Conservation (phyloP, 2,329 filamentous ascomycete species). For the Epichloe gansuensis region DNA sequence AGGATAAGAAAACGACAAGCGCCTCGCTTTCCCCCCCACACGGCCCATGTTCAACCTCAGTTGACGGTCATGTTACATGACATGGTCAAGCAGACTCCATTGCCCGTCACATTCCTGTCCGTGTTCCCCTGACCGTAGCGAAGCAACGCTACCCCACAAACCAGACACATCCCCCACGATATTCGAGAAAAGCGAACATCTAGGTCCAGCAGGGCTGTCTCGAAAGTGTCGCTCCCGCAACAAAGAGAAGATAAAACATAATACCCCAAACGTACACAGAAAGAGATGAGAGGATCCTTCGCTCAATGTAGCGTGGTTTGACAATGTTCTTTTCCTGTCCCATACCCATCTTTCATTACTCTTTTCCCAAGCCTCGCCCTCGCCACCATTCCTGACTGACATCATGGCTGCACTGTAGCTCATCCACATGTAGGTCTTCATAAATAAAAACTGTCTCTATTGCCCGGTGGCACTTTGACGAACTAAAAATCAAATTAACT, state of each 20-base stretch:
- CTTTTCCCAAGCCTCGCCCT: neutral
- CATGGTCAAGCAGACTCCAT: neutral
- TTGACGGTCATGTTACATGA: neutral
- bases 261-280: constrained; percentile 1
- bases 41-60: neutral
- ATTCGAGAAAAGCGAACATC: constrained; percentile 4
- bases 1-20: neutral
- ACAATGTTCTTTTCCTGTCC: neutral
- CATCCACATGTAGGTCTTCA: neutral
- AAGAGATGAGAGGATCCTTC: neutral
- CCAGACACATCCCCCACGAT: neutral
- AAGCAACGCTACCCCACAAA: neutral
- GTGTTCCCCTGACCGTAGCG: neutral
- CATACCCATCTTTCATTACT: neutral
- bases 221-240: neutral
- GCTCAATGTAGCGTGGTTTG: neutral
- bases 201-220: neutral
- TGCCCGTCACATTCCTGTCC: neutral
- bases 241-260: neutral
- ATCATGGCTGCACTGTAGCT: neutral
- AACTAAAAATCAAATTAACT: neutral
- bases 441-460: neutral
- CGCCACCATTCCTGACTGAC: neutral
- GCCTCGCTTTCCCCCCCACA: neutral
- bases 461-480: neutral